phyloP scores from a whole-genome alignment of 2,329 filamentous ascomycete genomes.

The Seiridium unicorne region DNA sequence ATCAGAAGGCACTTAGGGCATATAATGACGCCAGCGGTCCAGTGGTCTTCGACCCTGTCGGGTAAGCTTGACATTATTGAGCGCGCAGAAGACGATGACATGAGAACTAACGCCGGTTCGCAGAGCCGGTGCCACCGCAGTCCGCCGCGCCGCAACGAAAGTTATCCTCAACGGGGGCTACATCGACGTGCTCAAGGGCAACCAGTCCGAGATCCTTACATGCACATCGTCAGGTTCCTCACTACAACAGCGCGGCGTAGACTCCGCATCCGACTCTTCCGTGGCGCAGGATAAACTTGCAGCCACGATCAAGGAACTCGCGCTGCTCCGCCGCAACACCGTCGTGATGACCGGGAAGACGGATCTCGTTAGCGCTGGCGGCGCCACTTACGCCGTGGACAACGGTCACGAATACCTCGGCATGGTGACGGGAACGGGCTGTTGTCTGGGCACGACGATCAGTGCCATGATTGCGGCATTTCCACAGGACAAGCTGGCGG shows the following conservation, averaged over 20 bases:
- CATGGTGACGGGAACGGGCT: conserved; percentile 77
- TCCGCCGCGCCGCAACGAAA: conserved; percentile 70
- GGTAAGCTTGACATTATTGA: conserved; percentile 43
- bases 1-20: conserved; percentile 70
- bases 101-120: neutral
- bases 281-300: conserved; percentile 51
- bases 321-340: conserved; percentile 65
- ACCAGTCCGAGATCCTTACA: conserved; percentile 90
- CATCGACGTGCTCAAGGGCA: conserved; percentile 90
- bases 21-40: conserved; percentile 79
- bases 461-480: conserved; percentile 71
- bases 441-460: conserved; percentile 78
- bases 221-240: conserved; percentile 34
- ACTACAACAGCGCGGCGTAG: conserved; percentile 77
- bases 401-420: conserved; percentile 77
- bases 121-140: conserved; percentile 73
- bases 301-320: conserved; percentile 63
- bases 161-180: conserved; percentile 71
- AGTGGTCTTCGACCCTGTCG: conserved; percentile 85
- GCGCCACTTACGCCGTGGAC: conserved; percentile 61
- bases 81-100: too few relatives aligned
- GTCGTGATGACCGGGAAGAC: conserved; percentile 79
- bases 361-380: conserved; percentile 77
- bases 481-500: conserved; percentile 64
- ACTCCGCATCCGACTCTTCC: conserved; percentile 61